Percentiles rank a stretch among this genome's conserved stretches.
Evolutionary conservation across 169 alveolate genomes (phyloP).

Genomic region (Cryptosporidium sp.): DNA sequence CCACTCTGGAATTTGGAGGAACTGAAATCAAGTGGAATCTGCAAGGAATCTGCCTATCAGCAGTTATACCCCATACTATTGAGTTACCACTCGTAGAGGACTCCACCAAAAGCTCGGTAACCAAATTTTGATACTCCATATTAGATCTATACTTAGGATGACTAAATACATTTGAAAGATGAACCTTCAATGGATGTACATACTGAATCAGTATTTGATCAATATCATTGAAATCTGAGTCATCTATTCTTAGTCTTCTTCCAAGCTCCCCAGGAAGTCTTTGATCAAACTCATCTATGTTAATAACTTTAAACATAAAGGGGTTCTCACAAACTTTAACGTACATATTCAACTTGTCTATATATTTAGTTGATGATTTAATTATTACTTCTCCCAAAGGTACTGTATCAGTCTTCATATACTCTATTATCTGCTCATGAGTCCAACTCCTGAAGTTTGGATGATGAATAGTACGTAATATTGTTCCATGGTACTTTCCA

Average conservation of each 20-base stretch:
- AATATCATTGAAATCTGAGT: conserved; percentile 48
- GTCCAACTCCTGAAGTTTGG: conserved; percentile 68
- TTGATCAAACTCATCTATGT: conserved; percentile 64
- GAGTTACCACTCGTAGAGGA: conserved; percentile 69
- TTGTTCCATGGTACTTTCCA: background rate
- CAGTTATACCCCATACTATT: conserved; percentile 69
- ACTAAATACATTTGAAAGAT: conserved; percentile 35
- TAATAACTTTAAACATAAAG: conserved; percentile 56
- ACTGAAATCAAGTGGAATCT: conserved; percentile 72
- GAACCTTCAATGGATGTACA: conserved; percentile 70
- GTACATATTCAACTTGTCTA: conserved; percentile 59
- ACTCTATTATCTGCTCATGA: conserved; percentile 38
- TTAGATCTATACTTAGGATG: conserved; percentile 63
- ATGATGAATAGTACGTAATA: conserved; percentile 65
- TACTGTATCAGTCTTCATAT: conserved; percentile 30
- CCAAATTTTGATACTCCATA: conserved; percentile 67
- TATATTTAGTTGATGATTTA: conserved; percentile 34
- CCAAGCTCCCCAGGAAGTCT: conserved; percentile 73
- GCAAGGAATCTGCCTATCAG: conserved; percentile 71
- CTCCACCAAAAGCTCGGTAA: conserved; percentile 51
- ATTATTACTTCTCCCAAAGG: conserved; percentile 59
- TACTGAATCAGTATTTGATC: conserved; percentile 67
- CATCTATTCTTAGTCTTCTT: conserved; percentile 57
- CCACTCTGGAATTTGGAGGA: conserved; percentile 69
- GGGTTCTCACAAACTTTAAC: conserved; percentile 54